Base-by-base conservation (phyloP, 768 basidiomycete species). In the Tulasnella sp. region DNA sequence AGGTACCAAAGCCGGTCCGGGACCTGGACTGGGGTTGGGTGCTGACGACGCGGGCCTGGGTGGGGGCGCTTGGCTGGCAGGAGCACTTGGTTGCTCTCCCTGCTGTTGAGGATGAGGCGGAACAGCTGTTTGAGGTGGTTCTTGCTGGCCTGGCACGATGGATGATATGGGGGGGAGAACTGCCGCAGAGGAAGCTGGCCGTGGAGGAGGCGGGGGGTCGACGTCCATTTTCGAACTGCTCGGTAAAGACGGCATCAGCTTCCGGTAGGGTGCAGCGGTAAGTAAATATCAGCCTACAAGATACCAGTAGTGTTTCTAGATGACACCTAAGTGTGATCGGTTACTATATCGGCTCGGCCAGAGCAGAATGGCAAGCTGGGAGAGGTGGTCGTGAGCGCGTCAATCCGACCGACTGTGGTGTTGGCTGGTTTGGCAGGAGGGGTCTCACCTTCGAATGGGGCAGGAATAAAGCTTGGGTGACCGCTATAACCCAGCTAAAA, bases 71-170 rank as follows among this genome's bases (percentile, higher is more conserved):
- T 68, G 40, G 44, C 39, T 73, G 21, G 71, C 19, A 73, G 78
- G 44, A 31, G 39, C 24, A 1, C 27, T 16, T 34, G 62, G 71
- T n/a, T 44, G 34, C 76, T 52, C 48, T 62, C 16, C 76, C 58
- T 21, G 76, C 36, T 52, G 76, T 8, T 39, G 76, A 34, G 58
- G 76, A 39, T 58, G 52, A 58, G 78, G 78, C 72, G 78, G 71
- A 34, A 79, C 78, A 9, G 78, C 78, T 18, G 71, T 79, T 27
- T 79, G 78, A 5, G 71, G 78, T 38, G 71, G 71, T 31, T 79
- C 71, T 21, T 34, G 71, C 34, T 44, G 62, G 56, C n/a, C 48
- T 34, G 21, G 76, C 1, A 40, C 73, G 38, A 27, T 74, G 38
- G 73, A 36, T 74, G 76, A 62, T 58, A 42, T 31, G 18, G 42